phyloP scores from a whole-genome alignment of 1,284 basidiomycete genomes.

The Ustilago sp. region DNA sequence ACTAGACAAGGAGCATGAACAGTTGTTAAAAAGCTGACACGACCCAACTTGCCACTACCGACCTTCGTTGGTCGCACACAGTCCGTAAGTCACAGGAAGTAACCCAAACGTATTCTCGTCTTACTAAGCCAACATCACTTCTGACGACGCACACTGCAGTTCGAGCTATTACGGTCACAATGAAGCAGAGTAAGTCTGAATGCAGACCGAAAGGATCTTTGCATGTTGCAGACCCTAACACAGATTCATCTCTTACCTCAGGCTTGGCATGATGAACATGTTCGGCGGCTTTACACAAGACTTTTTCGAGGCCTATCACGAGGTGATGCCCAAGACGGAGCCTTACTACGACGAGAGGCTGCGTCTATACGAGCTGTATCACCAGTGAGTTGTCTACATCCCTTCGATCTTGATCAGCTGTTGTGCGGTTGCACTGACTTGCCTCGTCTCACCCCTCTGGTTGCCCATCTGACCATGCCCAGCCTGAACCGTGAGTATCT shows the following conservation, averaged over 20 bases:
- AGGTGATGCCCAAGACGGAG: slow-evolving; percentile 27
- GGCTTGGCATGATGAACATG: slow-evolving; percentile 52
- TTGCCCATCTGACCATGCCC: background rate
- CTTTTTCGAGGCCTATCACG: slow-evolving; percentile 50
- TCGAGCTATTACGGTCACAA: slow-evolving; percentile 54
- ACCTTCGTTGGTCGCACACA: background rate
- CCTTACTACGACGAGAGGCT: slow-evolving; percentile 38
- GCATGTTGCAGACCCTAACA: background rate
- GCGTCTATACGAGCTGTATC: slow-evolving; percentile 43
- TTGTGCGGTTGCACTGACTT: background rate
- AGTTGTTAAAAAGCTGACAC: background rate
- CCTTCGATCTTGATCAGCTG: background rate
- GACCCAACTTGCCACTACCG: background rate
- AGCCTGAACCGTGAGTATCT: slow-evolving; percentile 37
- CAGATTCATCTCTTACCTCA: background rate
- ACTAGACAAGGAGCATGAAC: background rate
- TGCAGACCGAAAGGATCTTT: background rate
- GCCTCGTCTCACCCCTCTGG: background rate
- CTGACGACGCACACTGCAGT: slow-evolving; percentile 1
- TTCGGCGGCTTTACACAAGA: slow-evolving; percentile 49
- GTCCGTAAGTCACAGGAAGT: slow-evolving; percentile 16
- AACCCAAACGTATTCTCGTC: background rate
- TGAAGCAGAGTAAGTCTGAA: slow-evolving; percentile 38
- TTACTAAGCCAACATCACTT: background rate
- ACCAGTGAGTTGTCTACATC: slow-evolving; percentile 34